These are phyloP conservation scores for Schizosaccharomyces cryophilus DNA, from an alignment of 805 yeast genomes.

Conservation along the genomic window DNA sequence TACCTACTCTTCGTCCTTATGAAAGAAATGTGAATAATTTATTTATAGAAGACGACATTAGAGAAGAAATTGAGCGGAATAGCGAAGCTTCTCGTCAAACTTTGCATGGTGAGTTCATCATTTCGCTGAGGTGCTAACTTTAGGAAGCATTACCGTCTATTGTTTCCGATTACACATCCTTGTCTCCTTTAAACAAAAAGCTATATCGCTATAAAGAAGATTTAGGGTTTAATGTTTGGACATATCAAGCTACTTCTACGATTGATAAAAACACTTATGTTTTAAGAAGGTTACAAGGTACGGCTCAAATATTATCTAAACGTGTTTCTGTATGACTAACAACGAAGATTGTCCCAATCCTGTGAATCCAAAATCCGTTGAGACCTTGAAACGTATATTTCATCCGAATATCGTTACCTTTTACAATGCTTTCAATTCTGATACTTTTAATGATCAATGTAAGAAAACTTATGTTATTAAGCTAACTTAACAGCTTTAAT, in stretches of 20 bases:
- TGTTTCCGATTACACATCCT: slow-evolving; percentile 61
- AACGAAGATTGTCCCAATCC: neutral
- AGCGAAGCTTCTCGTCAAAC: slow-evolving; percentile 62
- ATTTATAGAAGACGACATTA: slow-evolving; percentile 45
- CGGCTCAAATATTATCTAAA: slow-evolving; percentile 28
- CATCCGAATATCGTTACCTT: slow-evolving; percentile 39
- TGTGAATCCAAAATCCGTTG: slow-evolving; percentile 13
- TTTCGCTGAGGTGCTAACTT: neutral
- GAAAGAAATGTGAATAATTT: slow-evolving; percentile 45
- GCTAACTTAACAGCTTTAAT: slow-evolving; percentile 23
- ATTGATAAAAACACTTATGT: slow-evolving; percentile 55
- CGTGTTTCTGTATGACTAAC: slow-evolving; percentile 24
- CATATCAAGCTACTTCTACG: slow-evolving; percentile 63
- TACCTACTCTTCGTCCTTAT: slow-evolving; percentile 37
- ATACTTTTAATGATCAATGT: slow-evolving; percentile 55
- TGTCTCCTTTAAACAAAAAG: slow-evolving; percentile 51
- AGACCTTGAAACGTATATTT: slow-evolving; percentile 35
- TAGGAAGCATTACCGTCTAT: slow-evolving; percentile 38
- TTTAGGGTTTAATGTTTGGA: slow-evolving; percentile 32
- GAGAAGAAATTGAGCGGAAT: slow-evolving; percentile 45
- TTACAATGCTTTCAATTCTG: slow-evolving; percentile 64
- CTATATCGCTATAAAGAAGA: slow-evolving; percentile 16
- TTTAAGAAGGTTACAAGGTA: slow-evolving; percentile 45
- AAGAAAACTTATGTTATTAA: neutral
- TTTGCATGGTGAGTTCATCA: slow-evolving; percentile 13